Evolutionary conservation across 1,284 basidiomycete species (phyloP).

Genomic region (Trametes sp.): DNA sequence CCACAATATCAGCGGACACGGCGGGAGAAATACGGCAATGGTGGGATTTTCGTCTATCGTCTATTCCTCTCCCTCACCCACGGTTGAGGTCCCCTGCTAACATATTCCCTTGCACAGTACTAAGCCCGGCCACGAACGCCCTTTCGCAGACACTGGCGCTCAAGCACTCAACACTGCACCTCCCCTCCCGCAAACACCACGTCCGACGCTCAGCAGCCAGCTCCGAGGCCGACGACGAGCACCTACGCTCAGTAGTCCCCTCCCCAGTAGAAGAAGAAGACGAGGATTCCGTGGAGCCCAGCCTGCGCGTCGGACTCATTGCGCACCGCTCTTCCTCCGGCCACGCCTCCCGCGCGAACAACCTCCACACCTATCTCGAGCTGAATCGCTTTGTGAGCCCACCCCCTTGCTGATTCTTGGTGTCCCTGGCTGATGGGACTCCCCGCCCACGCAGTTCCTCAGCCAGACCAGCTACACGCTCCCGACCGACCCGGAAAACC

Average conservation of each 20-base stretch:
- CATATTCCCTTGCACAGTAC: no score
- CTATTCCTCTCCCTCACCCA: not conserved
- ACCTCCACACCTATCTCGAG: slow-evolving; percentile 83
- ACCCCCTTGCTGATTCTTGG: not conserved
- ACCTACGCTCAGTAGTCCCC: slow-evolving; percentile 44
- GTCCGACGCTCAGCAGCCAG: slow-evolving; percentile 14
- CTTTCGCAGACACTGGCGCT: slow-evolving; percentile 57
- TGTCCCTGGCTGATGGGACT: not conserved
- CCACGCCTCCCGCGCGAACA: slow-evolving; percentile 82
- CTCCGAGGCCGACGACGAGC: slow-evolving; percentile 27
- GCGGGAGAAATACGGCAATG: slow-evolving; percentile 59
- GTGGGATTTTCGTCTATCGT: slow-evolving; percentile 3
- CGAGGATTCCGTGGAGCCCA: slow-evolving; percentile 46
- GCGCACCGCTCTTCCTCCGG: slow-evolving; percentile 64
- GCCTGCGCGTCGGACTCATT: slow-evolving; percentile 67
- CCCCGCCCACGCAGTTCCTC: slow-evolving; percentile 53
- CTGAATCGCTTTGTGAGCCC: slow-evolving; percentile 77
- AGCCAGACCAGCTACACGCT: slow-evolving; percentile 58
- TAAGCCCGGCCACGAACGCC: slow-evolving; percentile 49
- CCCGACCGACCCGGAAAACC: slow-evolving; percentile 66
- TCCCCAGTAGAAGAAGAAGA: slow-evolving; percentile 56
- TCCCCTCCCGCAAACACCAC: slow-evolving; percentile 21
- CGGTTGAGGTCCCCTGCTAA: no score
- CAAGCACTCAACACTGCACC: slow-evolving; percentile 63
- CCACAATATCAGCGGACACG: slow-evolving; percentile 75